Evolutionary conservation across 176 grass and related monocot genomes (phyloP), one percentile per base, ranked within the genome.

Genomic region (Triticum monococcum): DNA sequence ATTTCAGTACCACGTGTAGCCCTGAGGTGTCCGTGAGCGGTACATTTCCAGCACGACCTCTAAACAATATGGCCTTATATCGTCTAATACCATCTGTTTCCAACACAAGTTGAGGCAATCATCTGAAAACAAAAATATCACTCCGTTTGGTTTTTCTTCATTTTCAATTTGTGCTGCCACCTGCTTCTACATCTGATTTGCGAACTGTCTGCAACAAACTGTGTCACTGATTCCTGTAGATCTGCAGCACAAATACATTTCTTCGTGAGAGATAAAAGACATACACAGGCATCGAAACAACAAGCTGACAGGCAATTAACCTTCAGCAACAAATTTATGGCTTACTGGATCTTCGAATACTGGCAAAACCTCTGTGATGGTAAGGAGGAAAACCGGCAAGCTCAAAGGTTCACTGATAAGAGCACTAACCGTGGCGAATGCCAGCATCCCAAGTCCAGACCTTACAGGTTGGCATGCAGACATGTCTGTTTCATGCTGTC

Each of bases 401-500:
- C 13, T 17, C 18, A 18, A 40, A 64, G 14, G 22, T 30, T 14
- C 7, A 50, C 41, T 3, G 24, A 48, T 40, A 54, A 28, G 28
- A 30, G 28, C 3, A 30, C 28, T 30, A 30, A 30, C 28, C 28
- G 28, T 30, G 28, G 28, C 28, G 28, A 30, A 30, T 30, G 28
- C 28, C 28, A 30, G 28, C 28, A 30, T 30, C 28, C 28, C 28
- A 30, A 30, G 28, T 30, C 28, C 28, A 30, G 28, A 30, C 28
- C 28, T 30, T 30, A 30, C 28, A 30, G 2, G 28, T 30, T 30
- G 28, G 28, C 28, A 30, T 1, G 28, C 28, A 30, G 28, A 30
- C 28, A 30, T 30, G 28, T 30, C 28, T 30, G 28, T 30, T 30
- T 30, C 28, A 12, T 46, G 63, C 57, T 92, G 66, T 95, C 89